Percentiles rank a stretch among this genome's conserved stretches.
These are phyloP conservation scores for Apiospora saccharicola DNA, from an alignment of 2,329 filamentous ascomycete genomes.

Conservation along the genomic window DNA sequence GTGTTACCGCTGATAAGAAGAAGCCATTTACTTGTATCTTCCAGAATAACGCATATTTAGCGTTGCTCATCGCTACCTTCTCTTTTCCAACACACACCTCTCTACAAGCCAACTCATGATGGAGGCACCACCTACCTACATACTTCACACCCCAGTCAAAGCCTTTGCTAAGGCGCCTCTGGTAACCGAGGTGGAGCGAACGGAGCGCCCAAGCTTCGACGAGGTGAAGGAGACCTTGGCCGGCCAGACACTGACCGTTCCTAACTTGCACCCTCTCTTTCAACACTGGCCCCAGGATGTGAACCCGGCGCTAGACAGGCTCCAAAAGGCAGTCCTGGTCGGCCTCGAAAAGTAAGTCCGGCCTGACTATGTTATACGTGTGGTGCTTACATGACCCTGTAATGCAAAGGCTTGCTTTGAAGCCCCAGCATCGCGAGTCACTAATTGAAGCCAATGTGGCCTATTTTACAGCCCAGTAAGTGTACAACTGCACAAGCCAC, in stretches of 20 bases:
- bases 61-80: background rate
- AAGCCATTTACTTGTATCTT: too few relatives aligned
- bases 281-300: conserved; percentile 1
- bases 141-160: background rate
- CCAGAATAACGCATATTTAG: background rate
- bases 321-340: background rate
- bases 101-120: background rate
- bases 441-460: background rate
- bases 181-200: background rate
- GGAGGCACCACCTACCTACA: background rate
- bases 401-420: background rate
- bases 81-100: background rate
- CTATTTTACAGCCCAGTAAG: background rate
- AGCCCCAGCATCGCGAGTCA: background rate
- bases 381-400: background rate
- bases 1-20: too few relatives aligned
- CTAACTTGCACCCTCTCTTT: background rate
- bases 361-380: background rate
- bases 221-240: background rate
- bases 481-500: background rate
- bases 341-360: background rate
- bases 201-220: background rate
- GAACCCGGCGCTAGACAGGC: background rate
- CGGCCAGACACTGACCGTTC: background rate
- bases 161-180: background rate